Base-by-base conservation (phyloP, 805 yeast genomes). In the Yamadazyma kitorensis region DNA sequence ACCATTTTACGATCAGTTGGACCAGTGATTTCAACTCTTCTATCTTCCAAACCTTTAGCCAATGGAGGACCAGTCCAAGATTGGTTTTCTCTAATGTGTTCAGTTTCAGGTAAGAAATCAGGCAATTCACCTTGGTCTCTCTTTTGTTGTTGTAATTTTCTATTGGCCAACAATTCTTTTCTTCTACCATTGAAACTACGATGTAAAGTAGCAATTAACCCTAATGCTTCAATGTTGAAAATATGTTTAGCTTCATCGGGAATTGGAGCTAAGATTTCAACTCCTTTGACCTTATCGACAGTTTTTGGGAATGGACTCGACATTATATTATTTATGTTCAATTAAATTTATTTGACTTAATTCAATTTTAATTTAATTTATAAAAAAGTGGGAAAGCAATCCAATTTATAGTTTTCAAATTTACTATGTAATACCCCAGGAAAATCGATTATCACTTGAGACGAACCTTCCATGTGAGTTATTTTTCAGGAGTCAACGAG, bases 1-100 rank as follows among this genome's bases (percentile, higher is more conserved):
- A 84, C 76, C 94, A 84, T 84, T 50, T 84, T 82, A 45, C 91
- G 74, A 55, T 82, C 83, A 34, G 89, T 84, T 14, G 94, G 94
- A 32, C 94, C 94, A 16, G 94, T 84, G 58, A 84, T 84, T 60
- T 84, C 93, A 27, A 78, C 80, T 55, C 87, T 74, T 64, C 94
- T 75, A 56, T 81, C 83, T 40, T 74, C 74, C 48, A 84, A 64
- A 32, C 88, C 87, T 25, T 80, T 81, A 24, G 86, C 88, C 33
- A 80, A 69, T 24, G 82, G 70, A 14, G 81, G 78, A 46, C 93
- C 89, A 45, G 72, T 76, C 93, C 93, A 84, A 24, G 76, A 75
- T 17, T 82, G 74, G 49, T 84, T 85, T 28, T 78, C 71, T 63
- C 93, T 74, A 49, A 84, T 80, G 55, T 68, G 61, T 36, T 63